Conservation (phyloP, 2,329 filamentous ascomycete genomes). For the Akanthomyces dipterigenus region DNA sequence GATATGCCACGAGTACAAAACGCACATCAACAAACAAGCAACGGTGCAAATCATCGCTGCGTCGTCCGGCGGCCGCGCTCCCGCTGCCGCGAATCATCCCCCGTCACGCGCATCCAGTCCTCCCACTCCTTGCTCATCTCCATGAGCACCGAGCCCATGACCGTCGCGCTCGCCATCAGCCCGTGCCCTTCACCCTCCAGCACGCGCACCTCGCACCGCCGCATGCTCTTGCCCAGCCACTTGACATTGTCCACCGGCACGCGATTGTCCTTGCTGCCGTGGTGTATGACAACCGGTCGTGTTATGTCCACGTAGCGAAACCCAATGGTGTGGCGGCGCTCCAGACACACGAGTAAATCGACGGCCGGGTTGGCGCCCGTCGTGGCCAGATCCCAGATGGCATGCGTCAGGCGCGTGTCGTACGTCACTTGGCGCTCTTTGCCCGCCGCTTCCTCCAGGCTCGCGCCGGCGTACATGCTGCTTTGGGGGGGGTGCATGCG, state of each 20-base stretch:
- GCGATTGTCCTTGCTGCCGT: slow-evolving; percentile 81
- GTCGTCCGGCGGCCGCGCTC: neutral
- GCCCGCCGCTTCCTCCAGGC: slow-evolving; percentile 57
- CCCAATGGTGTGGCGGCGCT: slow-evolving; percentile 83
- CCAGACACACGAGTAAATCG: slow-evolving; percentile 85
- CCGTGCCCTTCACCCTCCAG: slow-evolving; percentile 90
- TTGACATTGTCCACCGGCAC: slow-evolving; percentile 92
- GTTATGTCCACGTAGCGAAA: slow-evolving; percentile 97
- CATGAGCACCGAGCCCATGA: slow-evolving; percentile 91
- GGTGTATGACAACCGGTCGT: slow-evolving; percentile 84
- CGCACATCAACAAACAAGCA: no score
- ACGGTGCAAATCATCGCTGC: no score
- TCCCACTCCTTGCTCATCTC: slow-evolving; percentile 95
- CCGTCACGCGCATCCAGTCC: slow-evolving; percentile 66
- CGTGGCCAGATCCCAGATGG: slow-evolving; percentile 91
- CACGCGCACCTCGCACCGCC: slow-evolving; percentile 82
- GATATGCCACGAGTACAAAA: no score
- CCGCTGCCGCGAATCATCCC: slow-evolving; percentile 24
- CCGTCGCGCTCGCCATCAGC: slow-evolving; percentile 85
- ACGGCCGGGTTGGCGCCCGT: slow-evolving; percentile 89
- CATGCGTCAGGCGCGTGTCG: slow-evolving; percentile 79
- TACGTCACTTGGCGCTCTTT: slow-evolving; percentile 69
- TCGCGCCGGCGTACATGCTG: slow-evolving; percentile 25
- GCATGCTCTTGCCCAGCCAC: slow-evolving; percentile 93
- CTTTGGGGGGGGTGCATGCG: slow-evolving; percentile 30